Conservation (phyloP, 192 early-diverging fungal species). For the Globomyces pollinis-pini region DNA sequence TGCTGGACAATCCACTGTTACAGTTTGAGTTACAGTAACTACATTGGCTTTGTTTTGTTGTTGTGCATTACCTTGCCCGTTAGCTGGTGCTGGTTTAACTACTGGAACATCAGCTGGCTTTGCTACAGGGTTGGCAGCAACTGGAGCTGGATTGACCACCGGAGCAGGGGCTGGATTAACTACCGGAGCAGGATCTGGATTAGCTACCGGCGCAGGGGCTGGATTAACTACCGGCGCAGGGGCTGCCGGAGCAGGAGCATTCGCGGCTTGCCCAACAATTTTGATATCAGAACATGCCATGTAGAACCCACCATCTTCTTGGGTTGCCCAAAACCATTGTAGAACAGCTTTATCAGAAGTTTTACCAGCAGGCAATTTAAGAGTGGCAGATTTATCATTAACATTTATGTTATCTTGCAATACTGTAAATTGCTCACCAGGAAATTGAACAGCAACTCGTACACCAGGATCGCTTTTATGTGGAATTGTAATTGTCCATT, state of each 20-base stretch:
- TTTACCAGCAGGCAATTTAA: constrained; percentile 30
- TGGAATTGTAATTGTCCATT: constrained; percentile 29
- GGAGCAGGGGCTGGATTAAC: too few relatives aligned
- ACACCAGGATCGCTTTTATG: constrained; percentile 30
- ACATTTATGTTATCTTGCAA: constrained; percentile 29
- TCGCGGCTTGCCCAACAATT: constrained; percentile 7
- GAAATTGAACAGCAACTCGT: constrained; percentile 21
- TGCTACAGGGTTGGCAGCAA: too few relatives aligned
- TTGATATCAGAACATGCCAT: constrained; percentile 35
- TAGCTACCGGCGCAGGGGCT: too few relatives aligned
- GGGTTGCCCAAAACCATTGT: constrained; percentile 35
- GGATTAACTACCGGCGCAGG: neutral
- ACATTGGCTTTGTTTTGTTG: too few relatives aligned
- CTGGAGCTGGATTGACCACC: too few relatives aligned
- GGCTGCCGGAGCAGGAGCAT: constrained; percentile 1
- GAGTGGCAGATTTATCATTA: neutral
- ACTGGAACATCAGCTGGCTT: too few relatives aligned
- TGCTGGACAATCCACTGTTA: too few relatives aligned
- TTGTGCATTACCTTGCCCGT: too few relatives aligned
- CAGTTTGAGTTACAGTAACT: too few relatives aligned
- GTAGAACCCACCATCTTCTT: constrained; percentile 43
- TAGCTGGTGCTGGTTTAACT: too few relatives aligned
- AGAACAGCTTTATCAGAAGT: constrained; percentile 29
- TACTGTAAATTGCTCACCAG: constrained; percentile 13
- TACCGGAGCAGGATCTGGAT: too few relatives aligned